Conservation (phyloP, 225 moss, liverwort and hornwort genomes). For the Bryoerythrophyllum caledonicum region DNA sequence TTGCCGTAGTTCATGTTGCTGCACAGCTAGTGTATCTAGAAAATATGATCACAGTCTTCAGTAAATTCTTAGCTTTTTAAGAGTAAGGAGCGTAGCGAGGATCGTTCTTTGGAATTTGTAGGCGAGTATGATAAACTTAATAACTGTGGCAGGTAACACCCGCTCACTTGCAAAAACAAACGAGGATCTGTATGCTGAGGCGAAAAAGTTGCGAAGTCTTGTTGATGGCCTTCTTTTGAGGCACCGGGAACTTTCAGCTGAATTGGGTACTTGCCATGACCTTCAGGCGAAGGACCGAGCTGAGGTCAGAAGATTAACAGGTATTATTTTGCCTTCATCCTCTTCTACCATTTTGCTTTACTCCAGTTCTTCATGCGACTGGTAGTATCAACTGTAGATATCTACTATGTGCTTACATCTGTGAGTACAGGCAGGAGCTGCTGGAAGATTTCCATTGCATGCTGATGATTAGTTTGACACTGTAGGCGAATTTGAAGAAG, state of each 20-base stretch:
- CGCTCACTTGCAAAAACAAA: slow-evolving; percentile 62
- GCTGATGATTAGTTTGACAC: slow-evolving; percentile 35
- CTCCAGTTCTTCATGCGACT: slow-evolving; percentile 9
- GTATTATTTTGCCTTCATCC: slow-evolving; percentile 34
- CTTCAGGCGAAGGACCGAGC: slow-evolving; percentile 75
- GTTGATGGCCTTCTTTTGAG: slow-evolving; percentile 80
- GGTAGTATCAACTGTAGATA: slow-evolving; percentile 1
- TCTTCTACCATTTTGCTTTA: not conserved
- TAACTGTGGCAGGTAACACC: slow-evolving; percentile 56
- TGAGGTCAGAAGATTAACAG: slow-evolving; percentile 68
- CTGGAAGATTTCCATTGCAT: slow-evolving; percentile 24
- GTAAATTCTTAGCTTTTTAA: not conserved
- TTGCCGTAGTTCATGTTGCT: slow-evolving; percentile 14
- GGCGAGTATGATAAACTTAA: slow-evolving; percentile 23
- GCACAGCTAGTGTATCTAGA: not conserved
- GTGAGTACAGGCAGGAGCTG: slow-evolving; percentile 24
- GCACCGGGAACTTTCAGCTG: slow-evolving; percentile 75
- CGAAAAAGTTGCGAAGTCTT: slow-evolving; percentile 53
- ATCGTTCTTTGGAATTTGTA: slow-evolving; percentile 9
- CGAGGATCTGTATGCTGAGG: slow-evolving; percentile 71
- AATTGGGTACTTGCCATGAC: slow-evolving; percentile 68
- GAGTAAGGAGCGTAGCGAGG: not conserved
- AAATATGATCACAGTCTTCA: not conserved
- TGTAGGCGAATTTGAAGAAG: slow-evolving; percentile 89
- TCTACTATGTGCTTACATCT: slow-evolving; percentile 10